Percentiles rank a stretch among this genome's conserved stretches.
Conservation (phyloP, 192 early-diverging fungal species). For the Rhizoclosmatium globosum region DNA sequence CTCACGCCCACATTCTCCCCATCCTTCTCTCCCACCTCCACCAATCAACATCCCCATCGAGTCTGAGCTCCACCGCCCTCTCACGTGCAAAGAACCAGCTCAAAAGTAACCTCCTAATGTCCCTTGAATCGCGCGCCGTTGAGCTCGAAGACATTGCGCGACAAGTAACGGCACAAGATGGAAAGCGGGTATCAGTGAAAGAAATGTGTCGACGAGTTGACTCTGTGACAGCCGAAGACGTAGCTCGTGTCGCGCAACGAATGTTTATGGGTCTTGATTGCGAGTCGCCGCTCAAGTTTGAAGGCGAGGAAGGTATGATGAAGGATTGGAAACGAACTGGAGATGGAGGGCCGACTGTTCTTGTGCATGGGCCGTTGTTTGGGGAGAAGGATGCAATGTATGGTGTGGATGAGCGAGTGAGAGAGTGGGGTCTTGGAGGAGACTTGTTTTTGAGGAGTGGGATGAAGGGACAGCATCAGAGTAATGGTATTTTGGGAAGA, state of each 20-base stretch:
- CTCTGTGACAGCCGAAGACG: conserved; percentile 73
- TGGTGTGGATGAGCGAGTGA: conserved; percentile 23
- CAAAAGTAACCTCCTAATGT: conserved; percentile 92
- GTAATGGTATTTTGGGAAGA: neutral
- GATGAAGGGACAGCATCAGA: conserved; percentile 9
- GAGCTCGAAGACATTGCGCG: conserved; percentile 95
- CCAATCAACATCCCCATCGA: conserved; percentile 64
- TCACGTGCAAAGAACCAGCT: conserved; percentile 95
- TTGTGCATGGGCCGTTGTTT: conserved; percentile 52
- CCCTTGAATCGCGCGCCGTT: conserved; percentile 89
- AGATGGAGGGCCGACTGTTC: conserved; percentile 44
- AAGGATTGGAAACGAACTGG: conserved; percentile 41
- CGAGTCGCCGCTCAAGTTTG: conserved; percentile 45
- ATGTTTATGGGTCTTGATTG: conserved; percentile 68
- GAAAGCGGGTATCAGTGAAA: conserved; percentile 73
- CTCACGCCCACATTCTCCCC: conserved; percentile 75
- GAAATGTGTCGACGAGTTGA: conserved; percentile 88
- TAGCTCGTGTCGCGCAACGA: conserved; percentile 77
- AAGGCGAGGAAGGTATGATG: conserved; percentile 29
- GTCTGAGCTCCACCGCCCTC: conserved; percentile 70
- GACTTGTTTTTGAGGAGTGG: conserved; percentile 32
- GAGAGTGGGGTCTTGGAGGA: conserved; percentile 40
- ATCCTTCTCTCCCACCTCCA: conserved; percentile 87
- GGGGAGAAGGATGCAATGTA: conserved; percentile 29
- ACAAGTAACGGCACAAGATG: conserved; percentile 75